Percentiles rank a stretch among this genome's conserved stretches.
These are phyloP conservation scores for Pseudocercospora musae DNA, from an alignment of 2,329 filamentous ascomycete species.

Conservation along the genomic window DNA sequence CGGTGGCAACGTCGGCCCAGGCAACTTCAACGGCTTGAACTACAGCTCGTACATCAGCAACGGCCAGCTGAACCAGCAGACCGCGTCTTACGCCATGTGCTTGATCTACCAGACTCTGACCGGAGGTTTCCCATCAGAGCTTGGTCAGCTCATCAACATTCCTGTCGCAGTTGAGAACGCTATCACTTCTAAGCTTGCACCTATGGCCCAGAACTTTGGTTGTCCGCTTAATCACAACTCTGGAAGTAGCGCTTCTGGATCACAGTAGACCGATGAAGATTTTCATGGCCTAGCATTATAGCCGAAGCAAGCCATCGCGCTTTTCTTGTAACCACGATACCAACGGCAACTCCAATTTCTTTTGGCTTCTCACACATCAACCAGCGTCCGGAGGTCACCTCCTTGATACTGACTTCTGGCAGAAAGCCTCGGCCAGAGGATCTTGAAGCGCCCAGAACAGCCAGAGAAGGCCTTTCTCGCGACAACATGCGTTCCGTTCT, in stretches of 20 bases:
- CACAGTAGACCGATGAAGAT: neutral
- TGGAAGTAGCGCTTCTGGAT: constrained; percentile 10
- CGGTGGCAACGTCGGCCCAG: constrained; percentile 31
- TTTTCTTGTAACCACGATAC: constrained; percentile 8
- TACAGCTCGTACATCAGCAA: constrained; percentile 38
- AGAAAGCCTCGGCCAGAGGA: constrained; percentile 16
- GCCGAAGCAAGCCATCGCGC: neutral
- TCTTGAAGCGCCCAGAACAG: constrained; percentile 33
- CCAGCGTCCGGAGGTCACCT: constrained; percentile 38
- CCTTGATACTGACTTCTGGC: constrained; percentile 27
- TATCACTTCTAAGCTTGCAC: constrained; percentile 5
- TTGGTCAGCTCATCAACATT: constrained; percentile 17
- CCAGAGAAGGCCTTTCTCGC: constrained; percentile 36
- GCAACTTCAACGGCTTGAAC: constrained; percentile 21
- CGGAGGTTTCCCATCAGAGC: constrained; percentile 9
- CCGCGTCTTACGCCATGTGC: constrained; percentile 33
- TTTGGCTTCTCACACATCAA: constrained; percentile 34
- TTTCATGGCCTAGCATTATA: neutral
- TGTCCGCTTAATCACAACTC: constrained; percentile 18
- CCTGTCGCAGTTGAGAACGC: constrained; percentile 8
- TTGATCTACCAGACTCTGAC: constrained; percentile 41
- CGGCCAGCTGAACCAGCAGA: constrained; percentile 36
- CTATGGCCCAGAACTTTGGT: constrained; percentile 16
- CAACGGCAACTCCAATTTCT: constrained; percentile 19
- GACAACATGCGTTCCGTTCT: constrained; percentile 9